These are phyloP conservation scores for Exophiala mesophila DNA, from an alignment of 2,329 filamentous ascomycete genomes.

Conservation along the genomic window DNA sequence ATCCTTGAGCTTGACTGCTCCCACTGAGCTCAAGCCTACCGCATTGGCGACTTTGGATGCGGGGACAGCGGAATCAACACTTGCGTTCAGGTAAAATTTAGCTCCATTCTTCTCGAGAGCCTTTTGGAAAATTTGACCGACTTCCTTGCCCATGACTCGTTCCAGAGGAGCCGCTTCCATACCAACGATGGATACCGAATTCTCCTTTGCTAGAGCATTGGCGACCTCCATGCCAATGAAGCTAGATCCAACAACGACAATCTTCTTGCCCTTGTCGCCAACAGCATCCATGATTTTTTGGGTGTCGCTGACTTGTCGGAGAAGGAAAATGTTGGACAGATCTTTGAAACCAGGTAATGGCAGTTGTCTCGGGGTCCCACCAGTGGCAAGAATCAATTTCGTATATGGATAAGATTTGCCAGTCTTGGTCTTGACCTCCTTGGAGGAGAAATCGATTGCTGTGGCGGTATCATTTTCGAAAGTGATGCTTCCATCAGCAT, in stretches of 20 bases:
- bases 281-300: constrained; percentile 74
- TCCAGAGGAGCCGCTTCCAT: constrained; percentile 84
- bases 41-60: constrained; percentile 62
- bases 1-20: constrained; percentile 76
- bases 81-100: constrained; percentile 77
- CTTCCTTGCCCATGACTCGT: constrained; percentile 73
- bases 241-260: constrained; percentile 85
- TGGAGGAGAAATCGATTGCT: constrained; percentile 68
- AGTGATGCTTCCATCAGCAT: constrained; percentile 57
- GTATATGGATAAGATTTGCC: constrained; percentile 71
- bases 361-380: constrained; percentile 69
- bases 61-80: constrained; percentile 76
- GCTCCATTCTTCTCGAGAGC: constrained; percentile 79
- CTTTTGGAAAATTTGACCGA: constrained; percentile 75
- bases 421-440: constrained; percentile 68
- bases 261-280: constrained; percentile 76
- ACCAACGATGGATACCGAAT: constrained; percentile 79
- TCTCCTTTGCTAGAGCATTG: constrained; percentile 71
- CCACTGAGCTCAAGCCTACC: constrained; percentile 48
- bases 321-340: constrained; percentile 78
- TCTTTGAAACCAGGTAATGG: constrained; percentile 83
- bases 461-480: constrained; percentile 59
- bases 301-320: constrained; percentile 72
- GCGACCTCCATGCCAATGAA: constrained; percentile 99
- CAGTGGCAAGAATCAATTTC: constrained; percentile 86